Conservation (phyloP, 257 asterid species). For the Solanum ahanhuiri region DNA sequence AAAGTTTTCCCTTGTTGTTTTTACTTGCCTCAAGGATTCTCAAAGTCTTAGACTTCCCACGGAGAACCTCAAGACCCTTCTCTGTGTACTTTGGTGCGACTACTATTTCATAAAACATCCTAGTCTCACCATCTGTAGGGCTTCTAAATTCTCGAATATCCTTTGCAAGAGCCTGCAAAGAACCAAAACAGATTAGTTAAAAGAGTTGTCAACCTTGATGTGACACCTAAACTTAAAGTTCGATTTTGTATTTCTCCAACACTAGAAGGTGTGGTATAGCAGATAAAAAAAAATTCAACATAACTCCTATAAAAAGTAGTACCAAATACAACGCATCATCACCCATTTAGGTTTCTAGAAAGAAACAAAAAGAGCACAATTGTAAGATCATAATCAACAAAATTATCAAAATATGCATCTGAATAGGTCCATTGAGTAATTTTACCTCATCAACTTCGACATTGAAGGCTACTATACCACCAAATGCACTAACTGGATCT, state of each 20-base stretch:
- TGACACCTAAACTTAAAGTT: not conserved
- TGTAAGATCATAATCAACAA: not conserved
- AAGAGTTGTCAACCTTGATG: not conserved
- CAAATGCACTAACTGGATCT: slow-evolving; percentile 98
- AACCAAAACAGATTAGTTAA: not conserved
- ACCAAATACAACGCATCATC: not conserved
- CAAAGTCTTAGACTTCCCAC: slow-evolving; percentile 89
- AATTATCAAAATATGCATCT: not conserved
- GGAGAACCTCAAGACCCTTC: slow-evolving; percentile 89
- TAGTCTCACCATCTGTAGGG: slow-evolving; percentile 83
- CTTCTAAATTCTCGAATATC: slow-evolving; percentile 91
- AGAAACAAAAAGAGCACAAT: not conserved
- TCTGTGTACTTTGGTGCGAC: slow-evolving; percentile 78
- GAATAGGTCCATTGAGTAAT: slow-evolving; percentile 4
- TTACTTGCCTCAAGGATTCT: slow-evolving; percentile 85
- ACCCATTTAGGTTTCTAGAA: not conserved
- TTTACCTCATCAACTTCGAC: slow-evolving; percentile 94
- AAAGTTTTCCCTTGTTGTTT: slow-evolving; percentile 68
- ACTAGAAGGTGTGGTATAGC: not conserved
- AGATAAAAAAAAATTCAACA: not conserved
- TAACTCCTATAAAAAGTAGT: not conserved
- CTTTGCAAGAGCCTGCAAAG: slow-evolving; percentile 70
- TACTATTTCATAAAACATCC: slow-evolving; percentile 92
- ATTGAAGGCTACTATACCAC: slow-evolving; percentile 97
- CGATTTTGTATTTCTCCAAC: not conserved